Conservation (phyloP, 1,284 basidiomycete species). For the Leccinum subrobustum region DNA sequence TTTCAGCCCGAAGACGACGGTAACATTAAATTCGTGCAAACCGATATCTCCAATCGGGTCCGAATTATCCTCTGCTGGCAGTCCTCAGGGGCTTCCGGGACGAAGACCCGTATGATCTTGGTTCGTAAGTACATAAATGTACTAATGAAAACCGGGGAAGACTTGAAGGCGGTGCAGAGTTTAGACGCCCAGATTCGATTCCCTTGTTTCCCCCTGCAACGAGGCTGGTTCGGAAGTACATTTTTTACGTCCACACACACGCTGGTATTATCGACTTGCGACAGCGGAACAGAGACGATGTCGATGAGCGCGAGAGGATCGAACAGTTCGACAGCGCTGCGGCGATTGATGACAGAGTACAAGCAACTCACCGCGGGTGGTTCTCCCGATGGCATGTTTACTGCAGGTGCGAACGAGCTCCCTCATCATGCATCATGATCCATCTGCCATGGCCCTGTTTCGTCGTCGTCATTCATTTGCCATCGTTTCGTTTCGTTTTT, state of each 20-base stretch:
- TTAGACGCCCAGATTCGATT: background rate
- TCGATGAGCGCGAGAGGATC: conserved; percentile 42
- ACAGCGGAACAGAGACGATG: background rate
- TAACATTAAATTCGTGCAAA: background rate
- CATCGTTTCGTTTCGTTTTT: background rate
- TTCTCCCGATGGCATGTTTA: conserved; percentile 91
- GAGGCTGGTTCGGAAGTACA: background rate
- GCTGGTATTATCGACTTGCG: background rate
- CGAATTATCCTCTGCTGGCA: background rate
- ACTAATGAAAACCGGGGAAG: background rate
- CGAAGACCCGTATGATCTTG: background rate
- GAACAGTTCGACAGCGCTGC: conserved; percentile 61
- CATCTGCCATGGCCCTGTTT: background rate
- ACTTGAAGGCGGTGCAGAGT: background rate
- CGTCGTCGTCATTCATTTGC: background rate
- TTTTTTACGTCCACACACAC: background rate
- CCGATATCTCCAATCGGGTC: background rate
- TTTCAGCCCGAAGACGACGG: background rate
- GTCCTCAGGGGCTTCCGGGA: background rate
- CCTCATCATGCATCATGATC: too few species aligned
- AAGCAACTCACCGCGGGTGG: conserved; percentile 79
- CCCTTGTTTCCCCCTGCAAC: background rate
- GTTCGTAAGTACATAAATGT: background rate
- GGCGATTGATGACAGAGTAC: conserved; percentile 91
- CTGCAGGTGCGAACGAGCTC: conserved; percentile 60